A percentile compares a stretch with the other conserved stretches of the same genome.
Conservation (phyloP, 257 asterid genomes). For the Penstemon newberryi region DNA sequence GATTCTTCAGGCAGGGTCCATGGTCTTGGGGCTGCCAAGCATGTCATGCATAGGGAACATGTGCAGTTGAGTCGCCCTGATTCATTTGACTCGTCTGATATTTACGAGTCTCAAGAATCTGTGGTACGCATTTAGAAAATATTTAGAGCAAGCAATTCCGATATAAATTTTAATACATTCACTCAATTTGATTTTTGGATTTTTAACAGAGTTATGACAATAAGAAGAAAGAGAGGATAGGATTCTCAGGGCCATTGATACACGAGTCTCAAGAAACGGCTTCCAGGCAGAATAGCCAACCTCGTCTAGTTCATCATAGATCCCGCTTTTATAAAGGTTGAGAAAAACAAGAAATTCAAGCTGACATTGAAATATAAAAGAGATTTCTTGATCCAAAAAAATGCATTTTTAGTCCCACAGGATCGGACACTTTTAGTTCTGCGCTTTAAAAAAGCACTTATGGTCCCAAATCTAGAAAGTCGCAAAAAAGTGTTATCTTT, state of each 20-base stretch:
- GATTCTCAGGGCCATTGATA: conserved; percentile 57
- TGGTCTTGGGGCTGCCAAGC: conserved; percentile 30
- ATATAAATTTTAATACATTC: not conserved
- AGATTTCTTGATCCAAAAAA: not conserved
- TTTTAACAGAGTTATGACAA: conserved; percentile 42
- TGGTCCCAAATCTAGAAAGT: too few relatives aligned
- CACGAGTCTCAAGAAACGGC: conserved; percentile 37
- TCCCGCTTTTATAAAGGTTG: conserved; percentile 73
- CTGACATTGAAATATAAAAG: not conserved
- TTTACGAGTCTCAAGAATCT: conserved; percentile 41
- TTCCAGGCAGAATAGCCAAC: conserved; percentile 34
- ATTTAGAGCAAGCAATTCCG: too few relatives aligned
- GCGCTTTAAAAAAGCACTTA: too few relatives aligned
- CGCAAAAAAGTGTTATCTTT: too few relatives aligned
- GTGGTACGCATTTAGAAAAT: conserved; percentile 36
- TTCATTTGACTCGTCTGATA: conserved; percentile 51
- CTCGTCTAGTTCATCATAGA: conserved; percentile 44
- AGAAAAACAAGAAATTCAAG: not conserved
- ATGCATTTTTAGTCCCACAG: too few relatives aligned
- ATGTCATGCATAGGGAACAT: conserved; percentile 30
- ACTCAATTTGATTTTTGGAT: conserved; percentile 3
- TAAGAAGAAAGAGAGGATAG: conserved; percentile 34
- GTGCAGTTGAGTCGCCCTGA: conserved; percentile 36
- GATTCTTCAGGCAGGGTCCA: conserved; percentile 30
- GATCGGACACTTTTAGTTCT: too few relatives aligned